phyloP scores from a whole-genome alignment of 1,284 basidiomycete species.

The Ganoderma leucocontextum region DNA sequence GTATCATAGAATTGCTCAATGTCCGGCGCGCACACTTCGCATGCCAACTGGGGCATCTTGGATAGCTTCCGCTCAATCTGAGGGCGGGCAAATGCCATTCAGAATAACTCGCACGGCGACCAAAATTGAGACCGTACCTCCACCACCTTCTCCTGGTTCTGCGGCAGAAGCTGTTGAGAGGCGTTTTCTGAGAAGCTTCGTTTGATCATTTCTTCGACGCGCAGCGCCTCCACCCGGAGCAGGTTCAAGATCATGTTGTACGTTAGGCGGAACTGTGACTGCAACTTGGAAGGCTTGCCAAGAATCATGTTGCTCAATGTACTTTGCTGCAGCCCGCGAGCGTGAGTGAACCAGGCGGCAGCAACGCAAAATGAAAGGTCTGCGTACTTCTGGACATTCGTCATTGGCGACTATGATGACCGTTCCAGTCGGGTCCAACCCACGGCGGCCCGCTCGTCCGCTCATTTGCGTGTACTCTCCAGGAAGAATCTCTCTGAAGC shows the following conservation, averaged over 20 bases:
- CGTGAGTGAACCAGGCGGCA: constrained; percentile 12
- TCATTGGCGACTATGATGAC: constrained; percentile 92
- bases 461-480: constrained; percentile 99
- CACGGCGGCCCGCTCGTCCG: constrained; percentile 95
- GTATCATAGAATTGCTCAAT: constrained; percentile 85
- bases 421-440: constrained; percentile 94
- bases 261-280: constrained; percentile 96
- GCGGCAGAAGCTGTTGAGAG: constrained; percentile 90
- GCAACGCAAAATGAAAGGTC: not conserved
- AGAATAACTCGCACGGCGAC: not conserved
- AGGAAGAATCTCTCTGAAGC: constrained; percentile 89
- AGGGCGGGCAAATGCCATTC: not conserved
- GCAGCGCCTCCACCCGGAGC: constrained; percentile 93
- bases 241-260: constrained; percentile 99
- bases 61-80: constrained; percentile 83
- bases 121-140: constrained; percentile 58
- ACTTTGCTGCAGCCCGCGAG: constrained; percentile 60
- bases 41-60: constrained; percentile 73
- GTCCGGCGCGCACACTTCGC: constrained; percentile 72
- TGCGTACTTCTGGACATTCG: constrained; percentile 83
- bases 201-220: constrained; percentile 99
- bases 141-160: constrained; percentile 88
- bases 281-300: constrained; percentile 90
- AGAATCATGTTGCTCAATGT: constrained; percentile 92
- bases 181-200: constrained; percentile 98